Conservation (phyloP, 2,329 filamentous ascomycete species). For the Colletotrichum salicis region DNA sequence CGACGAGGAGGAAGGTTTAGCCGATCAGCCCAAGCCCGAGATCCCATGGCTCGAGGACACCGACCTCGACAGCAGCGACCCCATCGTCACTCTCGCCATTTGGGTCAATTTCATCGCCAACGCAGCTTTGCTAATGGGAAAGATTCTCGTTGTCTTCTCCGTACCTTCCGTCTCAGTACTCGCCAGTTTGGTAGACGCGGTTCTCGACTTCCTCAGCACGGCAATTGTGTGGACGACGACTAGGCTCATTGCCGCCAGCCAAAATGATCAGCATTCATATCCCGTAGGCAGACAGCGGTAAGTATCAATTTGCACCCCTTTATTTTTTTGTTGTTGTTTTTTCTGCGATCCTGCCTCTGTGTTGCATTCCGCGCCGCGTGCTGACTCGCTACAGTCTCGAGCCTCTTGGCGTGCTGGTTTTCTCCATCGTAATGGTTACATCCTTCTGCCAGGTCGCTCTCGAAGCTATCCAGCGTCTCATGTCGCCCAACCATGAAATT, state of each 20-base stretch:
- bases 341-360: neutral
- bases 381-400: slow-evolving; percentile 66
- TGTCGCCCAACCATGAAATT: slow-evolving; percentile 69
- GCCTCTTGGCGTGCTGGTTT: slow-evolving; percentile 82
- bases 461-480: slow-evolving; percentile 74
- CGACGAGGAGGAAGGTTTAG: slow-evolving; percentile 50
- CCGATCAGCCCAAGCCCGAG: slow-evolving; percentile 58
- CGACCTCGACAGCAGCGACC: slow-evolving; percentile 75
- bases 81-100: slow-evolving; percentile 86
- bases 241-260: slow-evolving; percentile 71
- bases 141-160: slow-evolving; percentile 79
- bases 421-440: slow-evolving; percentile 87
- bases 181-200: slow-evolving; percentile 81
- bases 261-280: slow-evolving; percentile 79
- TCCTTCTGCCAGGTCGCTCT: slow-evolving; percentile 83
- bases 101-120: slow-evolving; percentile 88
- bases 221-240: slow-evolving; percentile 85
- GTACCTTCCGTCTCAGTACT: slow-evolving; percentile 86
- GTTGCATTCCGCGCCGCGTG: slow-evolving; percentile 12
- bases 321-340: neutral
- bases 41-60: slow-evolving; percentile 80
- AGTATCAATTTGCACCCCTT: slow-evolving; percentile 34
- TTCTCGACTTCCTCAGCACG: slow-evolving; percentile 83
- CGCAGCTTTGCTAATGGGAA: slow-evolving; percentile 76
- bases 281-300: slow-evolving; percentile 77